Evolutionary conservation across 768 basidiomycete species (phyloP).

Genomic region (Harrya chromipes): DNA sequence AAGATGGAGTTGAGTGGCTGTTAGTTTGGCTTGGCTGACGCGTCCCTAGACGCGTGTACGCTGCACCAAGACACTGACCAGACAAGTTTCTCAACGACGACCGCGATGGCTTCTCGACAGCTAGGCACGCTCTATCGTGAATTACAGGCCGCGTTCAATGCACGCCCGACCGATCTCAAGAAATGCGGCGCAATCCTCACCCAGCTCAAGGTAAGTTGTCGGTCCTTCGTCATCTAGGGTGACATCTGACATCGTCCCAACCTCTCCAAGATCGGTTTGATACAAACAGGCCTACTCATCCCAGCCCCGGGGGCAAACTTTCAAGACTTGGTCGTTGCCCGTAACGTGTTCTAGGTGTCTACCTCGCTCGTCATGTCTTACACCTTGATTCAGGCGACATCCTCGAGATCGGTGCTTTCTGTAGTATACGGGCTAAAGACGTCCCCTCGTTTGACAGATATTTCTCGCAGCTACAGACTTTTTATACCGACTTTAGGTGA

Average conservation of each 20-base stretch:
- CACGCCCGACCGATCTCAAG: constrained; percentile 64
- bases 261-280: constrained; percentile 61
- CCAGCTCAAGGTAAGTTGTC: constrained; percentile 65
- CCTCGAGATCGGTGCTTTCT: constrained; percentile 93
- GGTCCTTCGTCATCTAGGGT: background rate
- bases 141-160: constrained; percentile 62
- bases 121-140: constrained; percentile 62
- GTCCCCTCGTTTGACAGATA: constrained; percentile 94
- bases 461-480: constrained; percentile 85
- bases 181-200: constrained; percentile 60
- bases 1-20: constrained; percentile 23
- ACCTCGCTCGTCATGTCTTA: background rate
- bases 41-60: constrained; percentile 43
- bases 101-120: constrained; percentile 48
- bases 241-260: constrained; percentile 1
- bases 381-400: constrained; percentile 66
- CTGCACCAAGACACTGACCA: background rate
- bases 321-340: constrained; percentile 69
- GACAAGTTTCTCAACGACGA: background rate
- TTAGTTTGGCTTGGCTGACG: constrained; percentile 41
- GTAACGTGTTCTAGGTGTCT: constrained; percentile 43
- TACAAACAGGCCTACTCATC: constrained; percentile 71
- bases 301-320: constrained; percentile 63
- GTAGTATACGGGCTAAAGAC: constrained; percentile 85
- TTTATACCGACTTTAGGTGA: constrained; percentile 86